These are phyloP conservation scores for Trichomonas vaginalis DNA, from an alignment of 208 protist genomes.

Conservation along the genomic window DNA sequence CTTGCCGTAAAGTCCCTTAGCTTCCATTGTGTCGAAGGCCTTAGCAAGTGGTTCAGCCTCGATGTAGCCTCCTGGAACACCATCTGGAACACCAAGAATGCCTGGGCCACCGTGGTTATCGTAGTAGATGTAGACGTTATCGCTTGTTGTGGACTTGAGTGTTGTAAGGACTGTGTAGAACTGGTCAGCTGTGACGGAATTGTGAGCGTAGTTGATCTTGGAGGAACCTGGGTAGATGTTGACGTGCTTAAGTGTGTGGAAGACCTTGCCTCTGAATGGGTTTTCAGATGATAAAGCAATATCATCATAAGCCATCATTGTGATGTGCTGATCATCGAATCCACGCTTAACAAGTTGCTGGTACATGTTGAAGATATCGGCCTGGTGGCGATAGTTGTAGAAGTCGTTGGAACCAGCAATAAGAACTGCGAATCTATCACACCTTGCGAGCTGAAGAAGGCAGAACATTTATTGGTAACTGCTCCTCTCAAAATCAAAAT, in stretches of 20 bases:
- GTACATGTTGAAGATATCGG: conserved; percentile 41
- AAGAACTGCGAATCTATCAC: conserved; percentile 35
- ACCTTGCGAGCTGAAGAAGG: neutral
- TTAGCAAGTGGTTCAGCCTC: conserved; percentile 21
- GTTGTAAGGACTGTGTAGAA: conserved; percentile 29
- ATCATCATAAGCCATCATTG: conserved; percentile 40
- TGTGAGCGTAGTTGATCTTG: conserved; percentile 25
- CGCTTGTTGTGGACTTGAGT: conserved; percentile 2
- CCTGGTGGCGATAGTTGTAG: conserved; percentile 47
- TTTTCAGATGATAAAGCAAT: conserved; percentile 32
- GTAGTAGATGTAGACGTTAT: conserved; percentile 37
- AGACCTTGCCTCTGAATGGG: conserved; percentile 32
- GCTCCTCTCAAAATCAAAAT: neutral
- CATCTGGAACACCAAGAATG: conserved; percentile 26
- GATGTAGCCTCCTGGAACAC: neutral
- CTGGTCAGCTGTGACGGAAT: conserved; percentile 27
- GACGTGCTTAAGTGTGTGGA: conserved; percentile 24
- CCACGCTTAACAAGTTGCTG: conserved; percentile 29
- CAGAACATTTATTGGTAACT: neutral
- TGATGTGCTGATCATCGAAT: conserved; percentile 27
- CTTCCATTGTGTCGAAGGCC: conserved; percentile 21
- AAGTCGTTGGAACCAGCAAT: conserved; percentile 38
- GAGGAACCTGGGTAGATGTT: conserved; percentile 33
- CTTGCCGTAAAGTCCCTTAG: conserved; percentile 22
- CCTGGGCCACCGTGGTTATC: conserved; percentile 35